Evolutionary conservation across 148 eudicot species (phyloP), one percentile per base, ranked within the genome.

Genomic region (Chenopodium formosanum): DNA sequence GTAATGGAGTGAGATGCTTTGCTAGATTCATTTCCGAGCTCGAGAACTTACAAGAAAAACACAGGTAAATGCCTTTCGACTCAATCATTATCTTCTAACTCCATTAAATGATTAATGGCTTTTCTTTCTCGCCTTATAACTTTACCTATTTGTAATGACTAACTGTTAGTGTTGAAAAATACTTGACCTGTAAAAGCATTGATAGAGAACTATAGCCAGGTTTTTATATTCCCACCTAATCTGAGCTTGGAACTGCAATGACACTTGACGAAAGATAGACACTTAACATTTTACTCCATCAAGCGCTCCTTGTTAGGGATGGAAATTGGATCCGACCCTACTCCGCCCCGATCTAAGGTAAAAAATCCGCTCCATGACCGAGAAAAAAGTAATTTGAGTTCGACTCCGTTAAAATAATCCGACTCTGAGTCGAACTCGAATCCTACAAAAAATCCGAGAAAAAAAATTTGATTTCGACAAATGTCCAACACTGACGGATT

Each of bases 1-100:
- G 99, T 74, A 97, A 94, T 87, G 99, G 99, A 85, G 92, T 94
- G 64, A 87, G 98, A 79, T 97, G 98, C 95, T 94, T 97, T 87
- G 99, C 98, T 82, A 91, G 92, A 89, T 97, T 88, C 79, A 90
- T 97, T 76, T 87, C 95, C 7, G 97, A 91, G 88, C 94, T 97
- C 74, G 91, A 94, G 52, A 90, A 90, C 80, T 84, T 92, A 50
- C 88, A 89, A 40, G 98, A 97, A 31, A 92, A 70, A 67, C 90
- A 90, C 77, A 92, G 99, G 98, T 94, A 74, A 29, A 65, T 50
- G 65, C n/a, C 37, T 48, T 9, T 72, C 22, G 7, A 50, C 27
- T 22, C 34, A 9, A 50, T 64, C 65, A 44, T 63, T 29, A 22
- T 40, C 58, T 71, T 60, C 8, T 13, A 14, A 1, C 32, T 65